A percentile compares a stretch with the other conserved stretches of the same genome.
phyloP scores from a whole-genome alignment of 352 stramenopile species.

The Plasmopara viticola region DNA sequence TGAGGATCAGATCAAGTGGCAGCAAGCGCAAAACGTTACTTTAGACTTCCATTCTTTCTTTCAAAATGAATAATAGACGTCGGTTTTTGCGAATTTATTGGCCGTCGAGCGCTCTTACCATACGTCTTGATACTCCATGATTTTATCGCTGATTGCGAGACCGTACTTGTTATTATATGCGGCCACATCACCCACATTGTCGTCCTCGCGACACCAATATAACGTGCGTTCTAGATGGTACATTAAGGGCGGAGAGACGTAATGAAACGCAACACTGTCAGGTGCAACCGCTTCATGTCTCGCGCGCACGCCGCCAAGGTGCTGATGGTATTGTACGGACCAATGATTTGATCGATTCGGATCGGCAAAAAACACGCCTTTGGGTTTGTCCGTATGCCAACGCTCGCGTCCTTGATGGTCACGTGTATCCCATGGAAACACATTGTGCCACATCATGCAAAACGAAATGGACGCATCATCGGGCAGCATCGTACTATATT shows the following conservation, averaged over 20 bases:
- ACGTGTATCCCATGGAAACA: constrained; percentile 68
- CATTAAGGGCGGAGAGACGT: constrained; percentile 64
- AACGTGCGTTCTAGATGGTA: constrained; percentile 70
- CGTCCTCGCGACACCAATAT: constrained; percentile 55
- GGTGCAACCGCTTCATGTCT: constrained; percentile 46
- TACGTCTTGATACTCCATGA: constrained; percentile 41
- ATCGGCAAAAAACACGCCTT: constrained; percentile 60
- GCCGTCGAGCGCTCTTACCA: neutral
- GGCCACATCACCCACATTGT: constrained; percentile 36
- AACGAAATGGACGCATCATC: constrained; percentile 80
- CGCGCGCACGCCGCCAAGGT: constrained; percentile 55
- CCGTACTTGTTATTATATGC: constrained; percentile 53
- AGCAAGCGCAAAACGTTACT: constrained; percentile 43
- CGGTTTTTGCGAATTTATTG: neutral
- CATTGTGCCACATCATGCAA: constrained; percentile 79
- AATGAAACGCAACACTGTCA: constrained; percentile 74
- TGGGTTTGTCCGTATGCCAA: constrained; percentile 68
- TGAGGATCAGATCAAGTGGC: constrained; percentile 37
- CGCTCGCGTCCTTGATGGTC: constrained; percentile 62
- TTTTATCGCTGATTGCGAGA: constrained; percentile 38
- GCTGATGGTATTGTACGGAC: constrained; percentile 67
- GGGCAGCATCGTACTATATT: constrained; percentile 62
- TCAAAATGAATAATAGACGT: neutral
- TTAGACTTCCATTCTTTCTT: constrained; percentile 52
- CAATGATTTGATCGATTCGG: constrained; percentile 50